These are phyloP conservation scores for Suillus spraguei DNA, from an alignment of 768 basidiomycete species.

Conservation along the genomic window DNA sequence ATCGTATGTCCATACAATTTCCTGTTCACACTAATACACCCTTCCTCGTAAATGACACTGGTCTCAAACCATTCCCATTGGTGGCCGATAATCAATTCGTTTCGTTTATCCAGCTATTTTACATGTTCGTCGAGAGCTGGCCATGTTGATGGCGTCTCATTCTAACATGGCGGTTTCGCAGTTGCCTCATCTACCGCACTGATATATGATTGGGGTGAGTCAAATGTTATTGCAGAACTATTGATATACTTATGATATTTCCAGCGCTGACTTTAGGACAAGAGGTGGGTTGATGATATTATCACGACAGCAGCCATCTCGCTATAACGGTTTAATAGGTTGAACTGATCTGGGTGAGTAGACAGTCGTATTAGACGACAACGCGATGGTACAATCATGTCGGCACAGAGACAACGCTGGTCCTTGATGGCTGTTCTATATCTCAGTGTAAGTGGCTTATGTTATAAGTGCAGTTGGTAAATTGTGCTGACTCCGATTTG, in stretches of 20 bases:
- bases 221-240: neutral
- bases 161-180: neutral
- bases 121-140: neutral
- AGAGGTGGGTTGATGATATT: neutral
- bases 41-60: neutral
- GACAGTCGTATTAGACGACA: neutral
- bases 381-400: neutral
- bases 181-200: neutral
- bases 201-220: slow-evolving; percentile 1
- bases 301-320: neutral
- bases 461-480: neutral
- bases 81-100: neutral
- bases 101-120: neutral
- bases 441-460: neutral
- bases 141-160: neutral
- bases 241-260: neutral
- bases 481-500: neutral
- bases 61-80: neutral
- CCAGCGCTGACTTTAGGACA: neutral
- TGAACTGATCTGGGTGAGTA: slow-evolving; percentile 2
- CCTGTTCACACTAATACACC: neutral
- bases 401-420: neutral
- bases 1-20: neutral
- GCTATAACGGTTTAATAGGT: neutral
- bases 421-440: neutral